These are phyloP conservation scores for Polyplosphaeria fusca DNA, from an alignment of 495 filamentous ascomycete species.

Conservation along the genomic window DNA sequence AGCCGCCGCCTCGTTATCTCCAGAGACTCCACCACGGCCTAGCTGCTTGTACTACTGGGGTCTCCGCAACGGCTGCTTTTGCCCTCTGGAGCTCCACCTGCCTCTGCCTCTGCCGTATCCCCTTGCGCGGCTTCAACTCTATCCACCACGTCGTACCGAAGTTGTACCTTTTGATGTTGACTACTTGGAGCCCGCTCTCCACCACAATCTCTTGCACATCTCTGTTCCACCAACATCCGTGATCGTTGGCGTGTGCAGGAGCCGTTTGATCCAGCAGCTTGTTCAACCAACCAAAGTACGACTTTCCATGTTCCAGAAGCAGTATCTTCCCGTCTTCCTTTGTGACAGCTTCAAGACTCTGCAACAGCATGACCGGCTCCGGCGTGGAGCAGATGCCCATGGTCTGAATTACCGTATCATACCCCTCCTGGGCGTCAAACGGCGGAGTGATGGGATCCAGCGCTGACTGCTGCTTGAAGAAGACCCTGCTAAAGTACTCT, in stretches of 20 bases:
- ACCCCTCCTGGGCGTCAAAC: constrained; percentile 42
- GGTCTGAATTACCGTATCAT: constrained; percentile 86
- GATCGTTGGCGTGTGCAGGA: constrained; percentile 69
- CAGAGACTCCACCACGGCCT: constrained; percentile 26
- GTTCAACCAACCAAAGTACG: constrained; percentile 75
- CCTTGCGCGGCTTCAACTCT: constrained; percentile 51
- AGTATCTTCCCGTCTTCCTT: constrained; percentile 59
- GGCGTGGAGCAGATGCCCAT: constrained; percentile 88
- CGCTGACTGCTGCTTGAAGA: constrained; percentile 45
- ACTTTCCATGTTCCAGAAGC: constrained; percentile 87
- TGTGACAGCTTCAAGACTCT: constrained; percentile 52
- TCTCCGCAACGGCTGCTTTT: neutral
- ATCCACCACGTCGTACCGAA: constrained; percentile 74
- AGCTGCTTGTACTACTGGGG: constrained; percentile 9
- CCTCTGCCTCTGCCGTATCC: constrained; percentile 1
- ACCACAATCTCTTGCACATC: constrained; percentile 78
- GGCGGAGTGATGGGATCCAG: constrained; percentile 37
- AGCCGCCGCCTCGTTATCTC: neutral
- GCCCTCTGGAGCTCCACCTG: neutral
- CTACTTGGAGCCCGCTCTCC: constrained; percentile 78
- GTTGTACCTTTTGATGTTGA: constrained; percentile 64
- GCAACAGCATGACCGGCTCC: constrained; percentile 66
- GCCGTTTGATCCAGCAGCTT: constrained; percentile 72
- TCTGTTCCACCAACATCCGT: constrained; percentile 97
- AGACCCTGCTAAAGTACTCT: constrained; percentile 44